Evolutionary conservation across 805 yeast genomes (phyloP).

Genomic region (Naumovozyma castellii): DNA sequence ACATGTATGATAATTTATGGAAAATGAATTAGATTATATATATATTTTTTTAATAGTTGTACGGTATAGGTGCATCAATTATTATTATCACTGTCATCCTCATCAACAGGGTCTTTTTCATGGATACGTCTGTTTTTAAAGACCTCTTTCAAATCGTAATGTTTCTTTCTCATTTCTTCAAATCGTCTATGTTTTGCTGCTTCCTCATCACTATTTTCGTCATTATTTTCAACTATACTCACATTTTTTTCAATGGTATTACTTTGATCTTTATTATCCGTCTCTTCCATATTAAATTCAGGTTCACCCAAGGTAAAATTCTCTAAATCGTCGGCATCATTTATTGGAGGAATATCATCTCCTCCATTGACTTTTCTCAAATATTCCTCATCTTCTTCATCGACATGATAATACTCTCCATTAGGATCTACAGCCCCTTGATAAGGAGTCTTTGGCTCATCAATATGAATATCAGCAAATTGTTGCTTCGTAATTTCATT

Average conservation of each 20-base stretch:
- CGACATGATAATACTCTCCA: conserved; percentile 69
- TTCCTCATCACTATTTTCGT: conserved; percentile 33
- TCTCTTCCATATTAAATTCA: conserved; percentile 33
- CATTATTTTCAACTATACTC: conserved; percentile 34
- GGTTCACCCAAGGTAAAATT: conserved; percentile 52
- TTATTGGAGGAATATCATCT: background rate
- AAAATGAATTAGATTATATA: no score
- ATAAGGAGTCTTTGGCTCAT: conserved; percentile 93
- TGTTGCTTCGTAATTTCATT: conserved; percentile 62
- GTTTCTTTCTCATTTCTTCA: conserved; percentile 71
- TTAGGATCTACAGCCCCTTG: conserved; percentile 80
- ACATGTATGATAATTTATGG: no score
- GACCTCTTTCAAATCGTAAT: conserved; percentile 53
- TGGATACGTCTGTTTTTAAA: conserved; percentile 21
- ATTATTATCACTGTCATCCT: conserved; percentile 28
- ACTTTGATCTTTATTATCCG: conserved; percentile 22
- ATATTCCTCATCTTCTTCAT: conserved; percentile 40
- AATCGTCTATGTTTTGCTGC: conserved; percentile 59
- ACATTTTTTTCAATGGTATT: conserved; percentile 27
- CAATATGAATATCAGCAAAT: conserved; percentile 44
- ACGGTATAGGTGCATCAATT: no score
- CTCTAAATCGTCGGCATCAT: conserved; percentile 36
- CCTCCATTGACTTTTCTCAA: conserved; percentile 42
- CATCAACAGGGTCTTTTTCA: conserved; percentile 19
- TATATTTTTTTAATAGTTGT: no score